Evolutionary conservation across 257 asterid genomes (phyloP), one percentile per base, ranked within the genome.

Genomic region (Ehretia macrophylla): DNA sequence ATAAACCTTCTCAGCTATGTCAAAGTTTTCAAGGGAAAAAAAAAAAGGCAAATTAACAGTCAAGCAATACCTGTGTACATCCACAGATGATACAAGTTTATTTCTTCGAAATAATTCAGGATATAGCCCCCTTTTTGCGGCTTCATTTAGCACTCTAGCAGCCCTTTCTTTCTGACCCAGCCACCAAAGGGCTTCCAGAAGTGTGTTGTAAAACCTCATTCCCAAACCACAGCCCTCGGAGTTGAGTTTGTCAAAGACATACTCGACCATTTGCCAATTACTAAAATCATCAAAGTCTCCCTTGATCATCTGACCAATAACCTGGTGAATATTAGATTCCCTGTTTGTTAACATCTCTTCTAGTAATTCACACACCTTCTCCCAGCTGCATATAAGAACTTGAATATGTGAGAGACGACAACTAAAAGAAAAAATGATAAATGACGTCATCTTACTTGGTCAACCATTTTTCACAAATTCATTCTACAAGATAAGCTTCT

Each of bases 221-320:
- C 92, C 90, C 51, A 82, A 75, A 59, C 92, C 79, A 72, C 97
- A 81, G 17, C 98, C 98, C 83, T 88, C 95, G 27, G 92, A 84
- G 45, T 68, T 84, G 59, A 92, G 96, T 75, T 88, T 88, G 78
- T 92, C 95, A 62, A 92, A 85, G 50, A 83, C 90, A 67, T 86
- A 86, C 68, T 92, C 98, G 21, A 88, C 98, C 93, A 86, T 92
- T 75, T 88, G 98, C 98, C 98, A 92, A 69, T 86, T 92, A 78
- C 49, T 75, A 10, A 49, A 72, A 71, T 92, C 98, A 70, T 92
- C 98, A 48, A 67, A 84, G 32, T 88, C 85, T 57, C 97, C 98
- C 60, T 71, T 81, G 67, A 92, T 92, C 98, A 88, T 88, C 82
- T 83, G 88, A 32, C 95, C 95, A 51, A 88, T 88, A 40, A 85